Evolutionary conservation across 148 eudicot species (phyloP).

Genomic region (Vaccinium darrowii): DNA sequence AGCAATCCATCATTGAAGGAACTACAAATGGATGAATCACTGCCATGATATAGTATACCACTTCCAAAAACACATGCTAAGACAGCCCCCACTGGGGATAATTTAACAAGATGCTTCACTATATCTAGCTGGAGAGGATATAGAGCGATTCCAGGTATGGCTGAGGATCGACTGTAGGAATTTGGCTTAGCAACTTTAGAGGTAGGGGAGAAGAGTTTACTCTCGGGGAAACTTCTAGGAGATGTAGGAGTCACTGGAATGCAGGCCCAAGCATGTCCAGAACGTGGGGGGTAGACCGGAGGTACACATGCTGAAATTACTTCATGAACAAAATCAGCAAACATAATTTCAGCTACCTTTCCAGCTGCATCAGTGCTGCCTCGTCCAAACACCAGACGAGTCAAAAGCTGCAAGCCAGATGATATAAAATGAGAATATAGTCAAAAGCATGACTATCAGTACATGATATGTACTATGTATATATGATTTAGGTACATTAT

Average conservation of each 20-base stretch:
- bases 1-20: slow-evolving; percentile 60
- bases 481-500: neutral
- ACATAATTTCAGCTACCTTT: slow-evolving; percentile 96
- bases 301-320: slow-evolving; percentile 98
- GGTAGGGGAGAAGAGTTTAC: slow-evolving; percentile 53
- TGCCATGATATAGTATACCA: slow-evolving; percentile 67
- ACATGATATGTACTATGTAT: neutral
- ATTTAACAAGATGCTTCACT: slow-evolving; percentile 87
- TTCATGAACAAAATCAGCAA: slow-evolving; percentile 96
- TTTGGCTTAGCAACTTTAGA: slow-evolving; percentile 60
- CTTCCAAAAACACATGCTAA: slow-evolving; percentile 97
- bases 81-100: slow-evolving; percentile 92
- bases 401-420: slow-evolving; percentile 68
- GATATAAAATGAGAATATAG: neutral
- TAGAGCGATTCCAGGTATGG: slow-evolving; percentile 64
- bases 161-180: slow-evolving; percentile 53
- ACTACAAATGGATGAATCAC: slow-evolving; percentile 61
- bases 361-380: slow-evolving; percentile 99
- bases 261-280: slow-evolving; percentile 98
- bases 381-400: slow-evolving; percentile 87
- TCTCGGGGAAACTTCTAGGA: slow-evolving; percentile 45
- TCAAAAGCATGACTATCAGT: neutral
- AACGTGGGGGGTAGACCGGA: slow-evolving; percentile 91
- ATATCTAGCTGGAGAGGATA: slow-evolving; percentile 90
- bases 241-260: slow-evolving; percentile 71